Percentiles rank a stretch among this genome's conserved stretches.
Evolutionary conservation across 352 stramenopile species (phyloP).

Genomic region (Plasmopara muralis): DNA sequence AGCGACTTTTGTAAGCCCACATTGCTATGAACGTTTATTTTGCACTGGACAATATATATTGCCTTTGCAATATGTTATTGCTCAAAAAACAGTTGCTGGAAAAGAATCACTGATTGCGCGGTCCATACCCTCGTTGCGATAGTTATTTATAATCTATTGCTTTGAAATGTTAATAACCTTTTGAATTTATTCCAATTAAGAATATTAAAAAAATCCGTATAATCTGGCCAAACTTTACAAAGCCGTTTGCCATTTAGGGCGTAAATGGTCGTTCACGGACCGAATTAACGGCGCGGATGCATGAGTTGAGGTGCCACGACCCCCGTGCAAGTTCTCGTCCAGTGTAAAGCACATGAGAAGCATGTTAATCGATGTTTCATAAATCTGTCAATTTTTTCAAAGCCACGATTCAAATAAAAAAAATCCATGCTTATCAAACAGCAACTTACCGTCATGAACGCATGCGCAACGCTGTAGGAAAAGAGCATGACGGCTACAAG

Average conservation of each 20-base stretch:
- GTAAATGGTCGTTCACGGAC: conserved; percentile 76
- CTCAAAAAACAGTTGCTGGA: too few relatives aligned
- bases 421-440: neutral
- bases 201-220: too few relatives aligned
- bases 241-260: conserved; percentile 76
- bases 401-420: neutral
- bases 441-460: conserved; percentile 66
- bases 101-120: too few relatives aligned
- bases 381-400: conserved; percentile 38
- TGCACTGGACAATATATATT: too few relatives aligned
- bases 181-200: too few relatives aligned
- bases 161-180: too few relatives aligned
- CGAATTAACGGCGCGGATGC: conserved; percentile 57
- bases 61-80: too few relatives aligned
- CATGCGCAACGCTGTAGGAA: conserved; percentile 70
- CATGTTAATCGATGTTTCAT: conserved; percentile 82
- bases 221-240: conserved; percentile 27
- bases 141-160: too few relatives aligned
- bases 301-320: conserved; percentile 58
- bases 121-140: too few relatives aligned
- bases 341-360: conserved; percentile 81
- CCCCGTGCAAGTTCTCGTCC: conserved; percentile 77
- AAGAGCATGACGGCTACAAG: conserved; percentile 61
- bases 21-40: too few relatives aligned
- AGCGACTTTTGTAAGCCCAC: too few relatives aligned